These are phyloP conservation scores for Medicago ruthenica DNA, from an alignment of 306 rosid genomes.

Conservation along the genomic window DNA sequence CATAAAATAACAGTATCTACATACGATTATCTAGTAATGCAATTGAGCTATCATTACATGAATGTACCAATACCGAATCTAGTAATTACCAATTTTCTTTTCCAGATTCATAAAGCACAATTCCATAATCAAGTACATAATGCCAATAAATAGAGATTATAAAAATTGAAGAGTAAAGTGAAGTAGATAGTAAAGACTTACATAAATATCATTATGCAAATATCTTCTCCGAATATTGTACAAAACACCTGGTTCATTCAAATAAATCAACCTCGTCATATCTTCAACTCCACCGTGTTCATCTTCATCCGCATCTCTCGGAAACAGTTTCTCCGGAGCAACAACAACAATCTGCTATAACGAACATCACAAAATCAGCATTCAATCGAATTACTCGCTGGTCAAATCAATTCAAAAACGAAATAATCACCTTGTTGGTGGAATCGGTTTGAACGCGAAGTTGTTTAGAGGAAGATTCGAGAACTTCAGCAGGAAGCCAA, in stretches of 20 bases:
- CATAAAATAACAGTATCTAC: neutral
- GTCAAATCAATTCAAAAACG: neutral
- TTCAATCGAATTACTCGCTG: neutral
- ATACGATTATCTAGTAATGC: neutral
- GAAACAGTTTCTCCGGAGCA: conserved; percentile 63
- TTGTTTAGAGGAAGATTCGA: conserved; percentile 56
- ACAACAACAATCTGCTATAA: conserved; percentile 57
- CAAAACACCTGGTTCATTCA: conserved; percentile 97
- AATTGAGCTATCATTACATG: neutral
- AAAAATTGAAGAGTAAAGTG: conserved; percentile 15
- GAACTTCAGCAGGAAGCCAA: conserved; percentile 76
- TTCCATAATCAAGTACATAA: neutral
- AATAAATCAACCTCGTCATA: conserved; percentile 86
- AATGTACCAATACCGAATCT: conserved; percentile 18
- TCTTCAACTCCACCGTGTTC: conserved; percentile 97
- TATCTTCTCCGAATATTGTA: conserved; percentile 92
- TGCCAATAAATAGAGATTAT: neutral
- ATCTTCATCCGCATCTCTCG: conserved; percentile 92
- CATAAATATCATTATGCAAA: conserved; percentile 88
- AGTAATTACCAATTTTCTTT: neutral
- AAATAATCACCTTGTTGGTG: conserved; percentile 66
- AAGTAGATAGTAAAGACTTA: conserved; percentile 47
- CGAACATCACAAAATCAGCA: conserved; percentile 1
- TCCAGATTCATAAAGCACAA: conserved; percentile 23
- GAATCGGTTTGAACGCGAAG: conserved; percentile 53